Evolutionary conservation across 2,329 filamentous ascomycete species (phyloP).

Genomic region (Geosmithia morbida): DNA sequence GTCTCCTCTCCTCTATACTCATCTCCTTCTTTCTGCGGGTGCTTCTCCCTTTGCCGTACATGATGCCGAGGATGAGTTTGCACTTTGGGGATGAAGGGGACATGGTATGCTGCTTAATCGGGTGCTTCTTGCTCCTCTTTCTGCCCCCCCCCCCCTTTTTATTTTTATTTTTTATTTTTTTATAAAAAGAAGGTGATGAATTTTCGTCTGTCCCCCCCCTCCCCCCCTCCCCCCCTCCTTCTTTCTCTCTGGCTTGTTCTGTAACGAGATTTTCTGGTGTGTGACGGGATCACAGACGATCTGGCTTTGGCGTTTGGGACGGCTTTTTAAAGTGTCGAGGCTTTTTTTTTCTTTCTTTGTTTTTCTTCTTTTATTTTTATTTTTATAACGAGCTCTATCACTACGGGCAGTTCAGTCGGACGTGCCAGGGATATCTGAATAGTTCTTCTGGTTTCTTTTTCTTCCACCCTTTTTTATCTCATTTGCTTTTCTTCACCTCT

Average conservation of each 20-base stretch:
- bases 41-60: neutral
- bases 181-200: too few relatives aligned
- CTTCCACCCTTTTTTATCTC: neutral
- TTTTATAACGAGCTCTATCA: neutral
- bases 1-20: neutral
- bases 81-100: neutral
- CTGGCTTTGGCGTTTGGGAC: slow-evolving; percentile 1
- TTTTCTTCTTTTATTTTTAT: neutral
- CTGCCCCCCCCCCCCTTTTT: too few relatives aligned
- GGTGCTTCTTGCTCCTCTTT: too few relatives aligned
- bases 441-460: neutral
- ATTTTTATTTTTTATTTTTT: too few relatives aligned
- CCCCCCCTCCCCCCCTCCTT: neutral
- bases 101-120: neutral
- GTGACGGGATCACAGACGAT: neutral
- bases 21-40: neutral
- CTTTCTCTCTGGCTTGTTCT: neutral
- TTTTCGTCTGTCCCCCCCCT: too few relatives aligned
- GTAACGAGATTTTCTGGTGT: neutral
- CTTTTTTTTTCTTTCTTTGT: neutral
- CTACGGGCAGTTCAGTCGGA: neutral
- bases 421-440: neutral
- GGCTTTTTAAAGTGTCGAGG: slow-evolving; percentile 1
- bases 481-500: too few relatives aligned
- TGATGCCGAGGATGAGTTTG: neutral